These are phyloP conservation scores for Aspergillus ostianus DNA, from an alignment of 495 filamentous ascomycete genomes.

Conservation along the genomic window DNA sequence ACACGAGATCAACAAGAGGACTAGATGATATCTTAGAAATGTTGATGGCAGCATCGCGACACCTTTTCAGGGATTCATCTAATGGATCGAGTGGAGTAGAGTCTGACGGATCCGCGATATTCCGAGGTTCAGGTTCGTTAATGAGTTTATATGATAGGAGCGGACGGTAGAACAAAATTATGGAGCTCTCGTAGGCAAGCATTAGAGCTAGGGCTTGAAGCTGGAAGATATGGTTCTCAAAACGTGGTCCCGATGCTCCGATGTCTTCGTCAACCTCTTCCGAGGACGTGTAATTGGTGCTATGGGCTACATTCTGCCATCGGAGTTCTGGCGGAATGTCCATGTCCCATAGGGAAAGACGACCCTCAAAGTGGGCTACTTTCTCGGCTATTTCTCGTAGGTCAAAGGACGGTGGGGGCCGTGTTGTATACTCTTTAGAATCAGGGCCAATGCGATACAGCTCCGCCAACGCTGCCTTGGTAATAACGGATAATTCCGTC, in stretches of 20 bases:
- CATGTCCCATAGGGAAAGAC: slow-evolving; percentile 19
- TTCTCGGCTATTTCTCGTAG: slow-evolving; percentile 15
- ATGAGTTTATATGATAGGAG: slow-evolving; percentile 23
- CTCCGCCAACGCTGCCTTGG: slow-evolving; percentile 22
- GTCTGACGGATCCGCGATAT: background rate
- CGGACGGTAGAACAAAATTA: slow-evolving; percentile 27
- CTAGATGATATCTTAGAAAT: slow-evolving; percentile 16
- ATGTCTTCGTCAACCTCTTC: slow-evolving; percentile 29
- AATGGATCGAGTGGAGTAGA: slow-evolving; percentile 8
- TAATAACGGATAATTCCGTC: slow-evolving; percentile 29
- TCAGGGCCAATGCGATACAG: slow-evolving; percentile 23
- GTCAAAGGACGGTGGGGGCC: background rate
- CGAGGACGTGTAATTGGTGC: slow-evolving; percentile 12
- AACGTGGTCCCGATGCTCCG: slow-evolving; percentile 25
- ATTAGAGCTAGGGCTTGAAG: slow-evolving; percentile 29
- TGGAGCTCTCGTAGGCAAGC: slow-evolving; percentile 28
- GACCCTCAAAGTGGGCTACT: slow-evolving; percentile 9
- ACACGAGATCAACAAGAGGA: slow-evolving; percentile 20
- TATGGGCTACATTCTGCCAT: background rate
- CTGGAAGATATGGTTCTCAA: slow-evolving; percentile 30
- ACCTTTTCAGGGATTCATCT: slow-evolving; percentile 15
- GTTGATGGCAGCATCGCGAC: slow-evolving; percentile 27
- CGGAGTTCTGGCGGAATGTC: slow-evolving; percentile 20
- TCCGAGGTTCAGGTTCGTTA: background rate
- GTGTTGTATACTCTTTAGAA: background rate